Conservation (phyloP, 2,329 filamentous ascomycete genomes). For the Fonsecaea pedrosoi region DNA sequence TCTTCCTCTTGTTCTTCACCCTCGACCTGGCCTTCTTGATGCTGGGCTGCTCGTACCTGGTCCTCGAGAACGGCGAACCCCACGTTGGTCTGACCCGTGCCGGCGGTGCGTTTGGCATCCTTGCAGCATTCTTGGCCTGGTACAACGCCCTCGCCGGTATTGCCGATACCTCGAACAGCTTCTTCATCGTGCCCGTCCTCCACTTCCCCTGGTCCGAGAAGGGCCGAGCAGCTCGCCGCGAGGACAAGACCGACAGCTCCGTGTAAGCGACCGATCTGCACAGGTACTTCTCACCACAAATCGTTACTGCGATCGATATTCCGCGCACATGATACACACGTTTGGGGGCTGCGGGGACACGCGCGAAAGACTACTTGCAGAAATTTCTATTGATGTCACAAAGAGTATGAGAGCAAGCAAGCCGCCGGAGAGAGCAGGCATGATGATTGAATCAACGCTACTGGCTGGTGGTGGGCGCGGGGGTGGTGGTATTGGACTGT, state of each 20-base stretch:
- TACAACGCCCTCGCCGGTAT: conserved; percentile 86
- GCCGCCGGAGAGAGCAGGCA: background rate
- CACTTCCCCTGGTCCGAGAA: conserved; percentile 95
- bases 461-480: too few species aligned
- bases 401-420: background rate
- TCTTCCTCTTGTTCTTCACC: conserved; percentile 77
- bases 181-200: conserved; percentile 89
- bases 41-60: conserved; percentile 69
- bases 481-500: too few species aligned
- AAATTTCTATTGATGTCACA: background rate
- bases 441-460: too few species aligned
- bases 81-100: conserved; percentile 66
- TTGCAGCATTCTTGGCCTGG: conserved; percentile 83
- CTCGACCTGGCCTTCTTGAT: conserved; percentile 78
- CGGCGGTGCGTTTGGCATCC: conserved; percentile 79
- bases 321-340: background rate
- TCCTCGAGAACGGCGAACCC: conserved; percentile 51
- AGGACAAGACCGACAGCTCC: conserved; percentile 57
- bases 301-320: background rate
- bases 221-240: conserved; percentile 64
- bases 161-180: conserved; percentile 73
- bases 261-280: conserved; percentile 24
- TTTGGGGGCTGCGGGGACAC: background rate
- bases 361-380: background rate
- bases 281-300: background rate